phyloP scores from a whole-genome alignment of 23 red algal species.

The Agarophyton chilense region DNA sequence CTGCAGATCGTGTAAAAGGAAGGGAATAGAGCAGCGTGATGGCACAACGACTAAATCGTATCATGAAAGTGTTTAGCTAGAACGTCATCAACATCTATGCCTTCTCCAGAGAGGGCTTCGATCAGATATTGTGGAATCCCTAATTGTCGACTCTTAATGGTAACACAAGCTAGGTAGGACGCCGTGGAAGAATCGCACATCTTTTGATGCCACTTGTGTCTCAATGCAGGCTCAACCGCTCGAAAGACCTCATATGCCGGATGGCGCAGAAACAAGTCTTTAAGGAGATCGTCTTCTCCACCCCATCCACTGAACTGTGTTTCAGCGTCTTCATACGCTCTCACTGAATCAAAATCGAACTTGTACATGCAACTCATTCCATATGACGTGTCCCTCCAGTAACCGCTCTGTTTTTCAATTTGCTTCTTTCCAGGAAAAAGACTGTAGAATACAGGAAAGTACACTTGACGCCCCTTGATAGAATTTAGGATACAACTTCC shows the following conservation, averaged over 20 bases:
- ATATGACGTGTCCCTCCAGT: slow-evolving; percentile 49
- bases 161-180: slow-evolving; percentile 42
- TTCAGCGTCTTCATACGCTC: slow-evolving; percentile 41
- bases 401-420: slow-evolving; percentile 39
- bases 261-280: slow-evolving; percentile 16
- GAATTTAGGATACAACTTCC: slow-evolving; percentile 63
- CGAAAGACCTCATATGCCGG: slow-evolving; percentile 61
- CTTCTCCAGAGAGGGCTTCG: neutral
- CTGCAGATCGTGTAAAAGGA: too few species aligned
- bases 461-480: slow-evolving; percentile 67
- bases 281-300: slow-evolving; percentile 53
- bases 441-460: slow-evolving; percentile 79
- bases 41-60: too few species aligned
- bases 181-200: slow-evolving; percentile 20
- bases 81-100: neutral
- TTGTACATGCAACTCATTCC: slow-evolving; percentile 73
- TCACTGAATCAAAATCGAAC: slow-evolving; percentile 63
- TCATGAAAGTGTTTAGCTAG: neutral
- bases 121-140: neutral
- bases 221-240: slow-evolving; percentile 60
- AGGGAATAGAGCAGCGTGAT: too few species aligned
- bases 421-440: slow-evolving; percentile 36
- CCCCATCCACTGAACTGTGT: slow-evolving; percentile 52
- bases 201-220: slow-evolving; percentile 75
- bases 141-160: slow-evolving; percentile 33